Evolutionary conservation across 108 stramenopile species (phyloP), one percentile per base, ranked within the genome.

Genomic region (Aureococcus anophagefferens): DNA sequence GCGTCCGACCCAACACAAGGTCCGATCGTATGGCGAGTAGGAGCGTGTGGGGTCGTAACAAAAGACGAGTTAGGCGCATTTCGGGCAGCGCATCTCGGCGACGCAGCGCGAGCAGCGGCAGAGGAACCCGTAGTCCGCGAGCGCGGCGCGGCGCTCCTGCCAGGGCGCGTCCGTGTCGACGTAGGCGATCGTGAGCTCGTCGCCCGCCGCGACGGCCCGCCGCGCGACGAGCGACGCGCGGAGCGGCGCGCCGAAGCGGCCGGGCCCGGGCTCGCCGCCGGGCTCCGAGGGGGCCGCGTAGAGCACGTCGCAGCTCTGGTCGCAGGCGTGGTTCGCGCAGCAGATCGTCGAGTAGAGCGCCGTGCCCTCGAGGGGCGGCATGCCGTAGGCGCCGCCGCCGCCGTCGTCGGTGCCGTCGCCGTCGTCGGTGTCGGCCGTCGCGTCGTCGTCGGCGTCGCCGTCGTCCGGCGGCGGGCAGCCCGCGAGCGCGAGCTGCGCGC

Each of bases 271-370:
- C n/a, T n/a, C n/a, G 36, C 33, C 84, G 83, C 35, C 40, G 30
- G 4, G 13, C 17, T 33, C 31, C n/a, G n/a, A n/a, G n/a, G n/a
- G n/a, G 28, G 31, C 34, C 40, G 76, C 73, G 76, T 89, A 91
- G 46, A 82, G 62, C 0, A 87, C 70, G 0, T 85, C 46, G 30
- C 88, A 83, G 67, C 89, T 91, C 15, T 88, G 88, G 45, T 72
- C 75, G 71, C 91, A 92, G 21, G 86, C 86, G 72, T 94, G 94
- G 72, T 94, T 94, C 90, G 92, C 91, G 72, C 89, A 90, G 73
- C 90, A 91, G 16, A 84, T 71, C 17, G 76, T 75, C 3, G 81
- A 62, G 72, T 78, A 92, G 64, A 93, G 85, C 1, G 89, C 89
- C 0, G 92, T 92, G 21, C 94, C 94, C 75, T 94, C 94, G 51